phyloP scores from a whole-genome alignment of 2,329 filamentous ascomycete genomes.

The Colletotrichum sp. region DNA sequence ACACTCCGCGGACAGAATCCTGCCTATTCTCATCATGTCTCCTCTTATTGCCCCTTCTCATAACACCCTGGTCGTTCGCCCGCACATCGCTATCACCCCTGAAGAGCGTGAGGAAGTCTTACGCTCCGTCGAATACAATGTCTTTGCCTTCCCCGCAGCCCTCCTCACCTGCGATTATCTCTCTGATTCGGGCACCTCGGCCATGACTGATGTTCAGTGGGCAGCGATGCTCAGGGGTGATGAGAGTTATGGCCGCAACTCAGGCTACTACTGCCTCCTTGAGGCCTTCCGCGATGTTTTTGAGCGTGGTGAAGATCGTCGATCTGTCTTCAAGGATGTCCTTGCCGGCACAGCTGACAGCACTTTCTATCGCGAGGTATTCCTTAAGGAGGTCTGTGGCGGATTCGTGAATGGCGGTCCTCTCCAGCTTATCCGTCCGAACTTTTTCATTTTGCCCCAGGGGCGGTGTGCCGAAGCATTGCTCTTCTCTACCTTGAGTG shows the following conservation, averaged over 20 bases:
- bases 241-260: constrained; percentile 30
- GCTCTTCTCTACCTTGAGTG: too few relatives aligned
- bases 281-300: constrained; percentile 28
- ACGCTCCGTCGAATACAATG: not conserved
- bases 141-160: constrained; percentile 24
- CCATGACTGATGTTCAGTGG: constrained; percentile 31
- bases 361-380: not conserved
- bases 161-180: constrained; percentile 28
- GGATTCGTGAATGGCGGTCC: not conserved
- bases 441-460: constrained; percentile 28
- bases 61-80: not conserved
- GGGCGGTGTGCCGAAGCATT: constrained; percentile 26
- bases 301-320: constrained; percentile 18
- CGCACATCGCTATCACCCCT: not conserved
- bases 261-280: constrained; percentile 28
- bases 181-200: constrained; percentile 29
- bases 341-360: not conserved
- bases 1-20: not conserved
- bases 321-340: not conserved
- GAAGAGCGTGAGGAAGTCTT: constrained; percentile 7
- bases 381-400: not conserved
- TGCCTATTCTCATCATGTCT: not conserved
- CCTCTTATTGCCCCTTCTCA: not conserved
- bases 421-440: not conserved
- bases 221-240: constrained; percentile 28